A percentile compares a stretch with the other conserved stretches of the same genome.
These are phyloP conservation scores for Coffea humblotiana DNA, from an alignment of 305 asterid genomes.

Conservation along the genomic window DNA sequence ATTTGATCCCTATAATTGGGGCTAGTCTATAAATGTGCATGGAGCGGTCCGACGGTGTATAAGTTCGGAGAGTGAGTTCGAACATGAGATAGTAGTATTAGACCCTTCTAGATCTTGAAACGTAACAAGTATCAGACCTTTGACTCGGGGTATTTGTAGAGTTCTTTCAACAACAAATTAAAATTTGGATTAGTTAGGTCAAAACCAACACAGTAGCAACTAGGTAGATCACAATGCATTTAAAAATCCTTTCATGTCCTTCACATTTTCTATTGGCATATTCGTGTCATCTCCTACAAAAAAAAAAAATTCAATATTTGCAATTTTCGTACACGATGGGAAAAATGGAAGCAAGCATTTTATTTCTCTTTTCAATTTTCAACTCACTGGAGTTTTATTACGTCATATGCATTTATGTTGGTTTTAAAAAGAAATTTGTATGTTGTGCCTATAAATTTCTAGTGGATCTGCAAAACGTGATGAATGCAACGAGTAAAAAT, in stretches of 20 bases:
- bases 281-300: constrained; percentile 17
- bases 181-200: constrained; percentile 27
- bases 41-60: constrained; percentile 41
- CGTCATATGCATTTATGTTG: too few species aligned
- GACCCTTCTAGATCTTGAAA: constrained; percentile 37
- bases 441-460: too few species aligned
- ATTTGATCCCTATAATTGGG: too few species aligned
- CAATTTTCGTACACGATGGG: too few species aligned
- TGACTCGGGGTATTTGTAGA: constrained; percentile 33
- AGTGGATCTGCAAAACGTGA: too few species aligned
- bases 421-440: too few species aligned
- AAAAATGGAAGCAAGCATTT: too few species aligned
- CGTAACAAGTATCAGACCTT: constrained; percentile 36
- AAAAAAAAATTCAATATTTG: neutral
- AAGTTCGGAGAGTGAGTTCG: constrained; percentile 31
- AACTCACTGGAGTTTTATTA: too few species aligned
- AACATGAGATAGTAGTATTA: constrained; percentile 22
- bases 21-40: constrained; percentile 22
- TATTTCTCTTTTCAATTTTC: too few species aligned
- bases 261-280: neutral
- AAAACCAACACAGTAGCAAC: constrained; percentile 40
- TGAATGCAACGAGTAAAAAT: too few species aligned
- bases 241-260: constrained; percentile 33
- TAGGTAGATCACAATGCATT: constrained; percentile 66
- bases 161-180: constrained; percentile 15